These are phyloP conservation scores for Trichoderma koningii DNA, from an alignment of 2,329 filamentous ascomycete species.

Conservation along the genomic window DNA sequence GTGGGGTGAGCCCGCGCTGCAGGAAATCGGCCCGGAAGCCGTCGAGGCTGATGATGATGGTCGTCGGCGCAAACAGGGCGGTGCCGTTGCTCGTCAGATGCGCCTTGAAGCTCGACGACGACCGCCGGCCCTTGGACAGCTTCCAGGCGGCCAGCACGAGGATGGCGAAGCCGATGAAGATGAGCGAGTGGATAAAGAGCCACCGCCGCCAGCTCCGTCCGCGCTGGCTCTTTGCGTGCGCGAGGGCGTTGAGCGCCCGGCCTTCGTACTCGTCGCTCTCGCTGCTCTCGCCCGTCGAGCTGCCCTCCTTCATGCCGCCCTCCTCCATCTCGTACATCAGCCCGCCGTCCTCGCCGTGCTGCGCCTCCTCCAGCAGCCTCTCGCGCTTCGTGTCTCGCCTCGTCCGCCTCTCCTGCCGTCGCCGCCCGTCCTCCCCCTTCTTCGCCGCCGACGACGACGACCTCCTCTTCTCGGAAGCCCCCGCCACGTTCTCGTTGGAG, in stretches of 20 bases:
- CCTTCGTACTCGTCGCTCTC: conserved; percentile 62
- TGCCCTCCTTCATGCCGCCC: conserved; percentile 69
- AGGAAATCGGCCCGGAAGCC: conserved; percentile 96
- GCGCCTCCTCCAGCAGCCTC: conserved; percentile 54
- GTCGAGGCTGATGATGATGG: conserved; percentile 89
- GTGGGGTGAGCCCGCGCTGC: conserved; percentile 78
- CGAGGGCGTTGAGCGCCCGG: conserved; percentile 51
- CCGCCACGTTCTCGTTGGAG: conserved; percentile 51
- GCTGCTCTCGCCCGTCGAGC: conserved; percentile 62
- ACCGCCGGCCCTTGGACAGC: conserved; percentile 52
- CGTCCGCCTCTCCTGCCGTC: conserved; percentile 49
- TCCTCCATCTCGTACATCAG: conserved; percentile 92
- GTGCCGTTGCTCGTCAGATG: conserved; percentile 74
- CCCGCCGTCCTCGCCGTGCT: conserved; percentile 68
- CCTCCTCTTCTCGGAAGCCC: conserved; percentile 44
- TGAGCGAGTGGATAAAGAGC: conserved; percentile 55
- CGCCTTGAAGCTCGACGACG: conserved; percentile 32
- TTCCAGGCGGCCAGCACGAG: conserved; percentile 61
- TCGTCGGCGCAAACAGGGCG: conserved; percentile 85
- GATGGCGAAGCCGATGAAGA: conserved; percentile 57
- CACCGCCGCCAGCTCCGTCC: conserved; percentile 56
- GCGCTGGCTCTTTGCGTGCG: conserved; percentile 51
- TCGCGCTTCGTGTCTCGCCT: conserved; percentile 57
- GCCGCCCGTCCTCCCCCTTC: conserved; percentile 35
- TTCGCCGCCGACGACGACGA: background rate